These are phyloP conservation scores for Boletus edulis DNA, from an alignment of 768 basidiomycete species.

Conservation along the genomic window DNA sequence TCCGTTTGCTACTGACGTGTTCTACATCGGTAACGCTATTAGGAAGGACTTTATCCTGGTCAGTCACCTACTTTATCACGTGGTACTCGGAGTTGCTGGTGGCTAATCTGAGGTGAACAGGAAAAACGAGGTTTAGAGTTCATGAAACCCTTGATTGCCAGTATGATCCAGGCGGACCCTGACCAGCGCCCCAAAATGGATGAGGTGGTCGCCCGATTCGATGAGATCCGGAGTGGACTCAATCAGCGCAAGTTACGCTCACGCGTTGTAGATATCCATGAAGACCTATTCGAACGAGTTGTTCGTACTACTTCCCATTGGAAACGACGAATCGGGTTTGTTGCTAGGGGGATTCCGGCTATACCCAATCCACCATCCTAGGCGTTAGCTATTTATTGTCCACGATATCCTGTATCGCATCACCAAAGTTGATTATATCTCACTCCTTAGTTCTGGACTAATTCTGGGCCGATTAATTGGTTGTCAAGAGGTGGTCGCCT, in stretches of 20 bases:
- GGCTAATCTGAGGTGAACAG: background rate
- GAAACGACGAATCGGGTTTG: slow-evolving; percentile 19
- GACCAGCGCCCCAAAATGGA: slow-evolving; percentile 36
- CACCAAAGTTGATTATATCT: no score
- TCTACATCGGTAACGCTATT: background rate
- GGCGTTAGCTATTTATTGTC: no score
- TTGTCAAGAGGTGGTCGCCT: no score
- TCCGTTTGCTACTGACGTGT: background rate
- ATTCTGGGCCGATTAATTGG: no score
- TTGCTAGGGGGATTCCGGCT: slow-evolving; percentile 14
- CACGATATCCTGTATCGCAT: no score
- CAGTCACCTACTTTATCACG: slow-evolving; percentile 1
- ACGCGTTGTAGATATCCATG: slow-evolving; percentile 21
- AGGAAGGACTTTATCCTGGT: background rate
- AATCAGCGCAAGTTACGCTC: slow-evolving; percentile 24
- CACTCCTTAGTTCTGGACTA: no score
- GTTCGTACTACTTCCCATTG: slow-evolving; percentile 20
- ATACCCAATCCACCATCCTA: slow-evolving; percentile 6
- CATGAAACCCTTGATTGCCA: slow-evolving; percentile 30
- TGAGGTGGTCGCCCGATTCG: slow-evolving; percentile 28
- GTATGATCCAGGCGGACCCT: slow-evolving; percentile 38
- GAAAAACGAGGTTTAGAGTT: slow-evolving; percentile 25
- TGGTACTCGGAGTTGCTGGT: background rate
- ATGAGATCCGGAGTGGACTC: background rate
- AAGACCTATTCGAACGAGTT: slow-evolving; percentile 8